phyloP scores from a whole-genome alignment of 495 filamentous ascomycete species.

The Aspergillus ostianus region DNA sequence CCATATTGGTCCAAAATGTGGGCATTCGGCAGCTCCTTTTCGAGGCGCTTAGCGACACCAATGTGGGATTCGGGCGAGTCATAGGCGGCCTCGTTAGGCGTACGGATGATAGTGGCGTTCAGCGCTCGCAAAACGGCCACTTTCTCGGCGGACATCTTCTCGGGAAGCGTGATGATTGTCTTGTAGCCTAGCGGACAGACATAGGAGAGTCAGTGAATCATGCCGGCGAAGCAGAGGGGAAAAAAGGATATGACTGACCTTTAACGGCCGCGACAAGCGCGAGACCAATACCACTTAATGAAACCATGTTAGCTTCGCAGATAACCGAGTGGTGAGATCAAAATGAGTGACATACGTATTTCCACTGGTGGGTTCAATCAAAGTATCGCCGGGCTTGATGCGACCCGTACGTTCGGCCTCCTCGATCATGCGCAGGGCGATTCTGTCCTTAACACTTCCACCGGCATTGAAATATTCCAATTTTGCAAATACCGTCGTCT shows the following conservation, averaged over 20 bases:
- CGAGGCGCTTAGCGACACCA: constrained; percentile 81
- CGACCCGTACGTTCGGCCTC: constrained; percentile 86
- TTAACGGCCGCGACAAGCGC: constrained; percentile 93
- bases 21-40: constrained; percentile 94
- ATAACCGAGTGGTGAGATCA: neutral
- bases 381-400: constrained; percentile 93
- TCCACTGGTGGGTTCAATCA: constrained; percentile 97
- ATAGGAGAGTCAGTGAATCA: neutral
- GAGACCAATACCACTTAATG: constrained; percentile 78
- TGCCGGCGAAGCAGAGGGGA: neutral
- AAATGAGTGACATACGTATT: constrained; percentile 67
- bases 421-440: constrained; percentile 96
- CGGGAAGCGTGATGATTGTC: constrained; percentile 96
- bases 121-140: constrained; percentile 90
- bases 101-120: constrained; percentile 95
- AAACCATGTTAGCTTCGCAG: constrained; percentile 18
- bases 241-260: constrained; percentile 41
- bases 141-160: constrained; percentile 99
- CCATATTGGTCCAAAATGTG: constrained; percentile 97
- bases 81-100: constrained; percentile 91
- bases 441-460: constrained; percentile 96
- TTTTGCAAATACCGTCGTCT: constrained; percentile 90
- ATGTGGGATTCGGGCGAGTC: constrained; percentile 97
- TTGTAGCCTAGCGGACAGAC: constrained; percentile 62
- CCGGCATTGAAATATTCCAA: constrained; percentile 97